These are phyloP conservation scores for Dendrobium officinale DNA, from an alignment of 106 monocot species.

Conservation along the genomic window DNA sequence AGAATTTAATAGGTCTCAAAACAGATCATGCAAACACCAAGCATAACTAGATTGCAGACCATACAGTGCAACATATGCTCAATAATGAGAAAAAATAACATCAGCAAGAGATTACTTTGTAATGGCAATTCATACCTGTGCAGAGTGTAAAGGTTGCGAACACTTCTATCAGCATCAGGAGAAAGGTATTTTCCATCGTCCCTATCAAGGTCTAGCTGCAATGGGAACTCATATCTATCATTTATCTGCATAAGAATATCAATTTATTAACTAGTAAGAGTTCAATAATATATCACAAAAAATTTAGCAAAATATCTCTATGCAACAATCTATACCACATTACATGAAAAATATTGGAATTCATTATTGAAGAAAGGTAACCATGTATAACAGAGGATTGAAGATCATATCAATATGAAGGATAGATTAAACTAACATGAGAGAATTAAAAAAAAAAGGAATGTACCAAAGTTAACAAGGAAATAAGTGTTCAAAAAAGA, in stretches of 20 bases:
- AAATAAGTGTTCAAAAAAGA: not conserved
- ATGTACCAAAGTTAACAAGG: not conserved
- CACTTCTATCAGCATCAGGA: slow-evolving; percentile 72
- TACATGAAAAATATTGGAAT: not conserved
- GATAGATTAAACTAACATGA: not conserved
- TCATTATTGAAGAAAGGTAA: not conserved
- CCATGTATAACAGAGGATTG: not conserved
- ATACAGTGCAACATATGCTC: not conserved
- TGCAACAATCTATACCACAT: not conserved
- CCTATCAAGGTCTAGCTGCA: slow-evolving; percentile 88
- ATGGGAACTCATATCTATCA: slow-evolving; percentile 93
- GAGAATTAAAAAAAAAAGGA: not conserved
- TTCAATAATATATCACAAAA: too few species aligned
- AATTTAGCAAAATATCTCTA: too few species aligned
- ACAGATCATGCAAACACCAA: too few species aligned
- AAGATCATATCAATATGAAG: not conserved
- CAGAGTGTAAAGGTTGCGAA: slow-evolving; percentile 87
- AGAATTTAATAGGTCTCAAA: too few species aligned
- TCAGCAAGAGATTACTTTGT: not conserved
- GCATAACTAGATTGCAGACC: too few species aligned
- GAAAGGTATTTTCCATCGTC: slow-evolving; percentile 92
- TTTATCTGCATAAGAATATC: slow-evolving; percentile 61
- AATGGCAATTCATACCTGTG: slow-evolving; percentile 57
- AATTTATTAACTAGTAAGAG: too few species aligned
- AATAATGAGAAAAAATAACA: not conserved